Conservation (phyloP, 2,329 filamentous ascomycete species). For the Cladorrhinum sp. region DNA sequence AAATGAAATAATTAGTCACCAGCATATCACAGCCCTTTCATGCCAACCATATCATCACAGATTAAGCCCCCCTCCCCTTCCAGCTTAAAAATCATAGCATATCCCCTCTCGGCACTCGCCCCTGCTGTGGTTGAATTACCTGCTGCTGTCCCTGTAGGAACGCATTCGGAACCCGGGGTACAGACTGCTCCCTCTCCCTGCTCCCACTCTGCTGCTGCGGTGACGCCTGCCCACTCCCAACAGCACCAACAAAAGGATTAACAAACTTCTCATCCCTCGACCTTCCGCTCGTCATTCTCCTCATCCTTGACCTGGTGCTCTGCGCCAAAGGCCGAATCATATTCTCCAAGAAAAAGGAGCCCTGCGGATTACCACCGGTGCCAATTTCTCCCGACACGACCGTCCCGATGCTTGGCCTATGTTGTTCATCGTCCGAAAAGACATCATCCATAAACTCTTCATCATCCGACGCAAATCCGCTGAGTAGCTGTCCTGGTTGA, state of each 20-base stretch:
- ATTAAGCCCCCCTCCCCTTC: background rate
- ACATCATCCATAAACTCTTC: constrained; percentile 60
- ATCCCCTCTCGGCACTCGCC: background rate
- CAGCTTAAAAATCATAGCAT: background rate
- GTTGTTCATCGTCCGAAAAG: constrained; percentile 74
- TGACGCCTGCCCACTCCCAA: background rate
- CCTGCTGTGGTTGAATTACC: background rate
- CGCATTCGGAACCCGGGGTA: constrained; percentile 28
- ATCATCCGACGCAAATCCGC: constrained; percentile 70
- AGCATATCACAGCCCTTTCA: background rate
- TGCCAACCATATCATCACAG: background rate
- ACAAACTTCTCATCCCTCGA: constrained; percentile 30
- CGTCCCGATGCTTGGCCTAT: constrained; percentile 42
- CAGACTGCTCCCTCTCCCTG: constrained; percentile 7
- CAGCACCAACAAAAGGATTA: constrained; percentile 19
- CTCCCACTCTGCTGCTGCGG: background rate
- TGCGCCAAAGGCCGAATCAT: constrained; percentile 60
- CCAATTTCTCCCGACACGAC: constrained; percentile 34
- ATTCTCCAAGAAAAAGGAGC: constrained; percentile 55
- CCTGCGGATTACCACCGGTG: background rate
- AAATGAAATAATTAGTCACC: background rate
- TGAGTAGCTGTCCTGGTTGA: constrained; percentile 32
- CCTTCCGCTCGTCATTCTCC: constrained; percentile 58
- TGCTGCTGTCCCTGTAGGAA: constrained; percentile 20
- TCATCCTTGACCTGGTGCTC: constrained; percentile 56